Conservation (phyloP, 768 basidiomycete species). For the Suillus placidus region DNA sequence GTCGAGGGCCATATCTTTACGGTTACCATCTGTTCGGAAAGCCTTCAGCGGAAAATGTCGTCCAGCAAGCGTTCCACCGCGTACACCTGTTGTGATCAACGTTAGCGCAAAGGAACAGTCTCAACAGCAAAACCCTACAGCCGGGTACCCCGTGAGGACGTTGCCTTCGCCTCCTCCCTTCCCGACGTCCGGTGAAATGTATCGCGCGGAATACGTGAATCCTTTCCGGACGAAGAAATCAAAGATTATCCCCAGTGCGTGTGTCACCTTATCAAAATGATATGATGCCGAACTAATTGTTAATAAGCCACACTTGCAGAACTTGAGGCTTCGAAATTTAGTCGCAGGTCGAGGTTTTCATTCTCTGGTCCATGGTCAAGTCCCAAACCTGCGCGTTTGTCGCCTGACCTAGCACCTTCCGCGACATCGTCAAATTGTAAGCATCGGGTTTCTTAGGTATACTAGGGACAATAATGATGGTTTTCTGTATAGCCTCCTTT, state of each 20-base stretch:
- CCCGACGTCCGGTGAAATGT: conserved; percentile 8
- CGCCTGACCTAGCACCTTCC: background rate
- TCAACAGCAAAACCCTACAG: background rate
- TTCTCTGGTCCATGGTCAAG: conserved; percentile 9
- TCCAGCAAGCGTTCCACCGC: conserved; percentile 5
- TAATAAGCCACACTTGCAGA: background rate
- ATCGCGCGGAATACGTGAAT: conserved; percentile 19
- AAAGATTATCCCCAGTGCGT: conserved; percentile 15
- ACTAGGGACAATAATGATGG: background rate
- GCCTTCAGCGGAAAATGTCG: conserved; percentile 15
- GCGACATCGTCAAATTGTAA: background rate
- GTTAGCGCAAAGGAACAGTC: background rate
- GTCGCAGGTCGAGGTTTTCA: background rate
- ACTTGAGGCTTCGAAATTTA: conserved; percentile 3
- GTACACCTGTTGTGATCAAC: conserved; percentile 1
- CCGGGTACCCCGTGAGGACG: background rate
- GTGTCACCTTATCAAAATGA: background rate
- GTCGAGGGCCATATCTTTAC: conserved; percentile 7
- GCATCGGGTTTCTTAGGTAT: background rate
- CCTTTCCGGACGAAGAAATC: conserved; percentile 19
- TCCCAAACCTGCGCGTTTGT: background rate
- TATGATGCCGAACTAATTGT: background rate
- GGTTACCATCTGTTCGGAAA: conserved; percentile 16
- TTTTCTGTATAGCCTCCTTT: background rate
- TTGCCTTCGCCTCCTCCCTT: background rate